A percentile compares a stretch with the other conserved stretches of the same genome.
These are phyloP conservation scores for Coniosporium tulheliwenetii DNA, from an alignment of 2,329 filamentous ascomycete species.

Conservation along the genomic window DNA sequence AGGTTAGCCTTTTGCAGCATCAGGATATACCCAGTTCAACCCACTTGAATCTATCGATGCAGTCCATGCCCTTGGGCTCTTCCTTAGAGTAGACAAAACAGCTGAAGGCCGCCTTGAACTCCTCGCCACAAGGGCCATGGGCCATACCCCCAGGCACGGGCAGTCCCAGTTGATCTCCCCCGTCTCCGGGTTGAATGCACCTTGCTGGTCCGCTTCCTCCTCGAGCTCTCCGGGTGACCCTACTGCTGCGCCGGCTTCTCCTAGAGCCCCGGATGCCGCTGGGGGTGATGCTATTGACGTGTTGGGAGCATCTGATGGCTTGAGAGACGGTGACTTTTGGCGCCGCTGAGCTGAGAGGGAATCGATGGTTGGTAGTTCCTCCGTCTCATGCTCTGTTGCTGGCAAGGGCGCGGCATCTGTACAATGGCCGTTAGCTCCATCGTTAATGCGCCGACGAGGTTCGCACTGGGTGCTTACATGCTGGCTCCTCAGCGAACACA, in stretches of 20 bases:
- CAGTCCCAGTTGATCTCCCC: constrained; percentile 99
- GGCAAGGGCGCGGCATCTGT: constrained; percentile 12
- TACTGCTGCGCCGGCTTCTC: constrained; percentile 9
- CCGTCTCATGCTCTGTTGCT: constrained; percentile 23
- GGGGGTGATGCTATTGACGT: constrained; percentile 5
- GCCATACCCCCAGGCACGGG: constrained; percentile 97
- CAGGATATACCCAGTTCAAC: constrained; percentile 18
- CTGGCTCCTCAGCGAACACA: constrained; percentile 69
- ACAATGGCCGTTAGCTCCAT: constrained; percentile 11
- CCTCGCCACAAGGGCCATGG: constrained; percentile 82
- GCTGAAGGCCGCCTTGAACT: constrained; percentile 92
- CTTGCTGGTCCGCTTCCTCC: constrained; percentile 71
- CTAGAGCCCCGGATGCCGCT: constrained; percentile 7
- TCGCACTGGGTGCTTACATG: constrained; percentile 38
- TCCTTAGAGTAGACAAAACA: constrained; percentile 94
- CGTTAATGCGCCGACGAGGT: not conserved
- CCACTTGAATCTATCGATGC: constrained; percentile 94
- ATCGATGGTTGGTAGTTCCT: constrained; percentile 28
- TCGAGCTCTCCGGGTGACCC: constrained; percentile 44
- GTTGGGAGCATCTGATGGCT: constrained; percentile 2
- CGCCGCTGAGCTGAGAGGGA: constrained; percentile 25
- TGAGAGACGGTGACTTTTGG: constrained; percentile 10
- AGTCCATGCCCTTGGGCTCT: constrained; percentile 95
- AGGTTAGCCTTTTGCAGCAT: not conserved
- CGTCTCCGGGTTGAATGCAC: constrained; percentile 94